These are phyloP conservation scores for Petunia axillaris DNA, from an alignment of 257 asterid species.

Conservation along the genomic window DNA sequence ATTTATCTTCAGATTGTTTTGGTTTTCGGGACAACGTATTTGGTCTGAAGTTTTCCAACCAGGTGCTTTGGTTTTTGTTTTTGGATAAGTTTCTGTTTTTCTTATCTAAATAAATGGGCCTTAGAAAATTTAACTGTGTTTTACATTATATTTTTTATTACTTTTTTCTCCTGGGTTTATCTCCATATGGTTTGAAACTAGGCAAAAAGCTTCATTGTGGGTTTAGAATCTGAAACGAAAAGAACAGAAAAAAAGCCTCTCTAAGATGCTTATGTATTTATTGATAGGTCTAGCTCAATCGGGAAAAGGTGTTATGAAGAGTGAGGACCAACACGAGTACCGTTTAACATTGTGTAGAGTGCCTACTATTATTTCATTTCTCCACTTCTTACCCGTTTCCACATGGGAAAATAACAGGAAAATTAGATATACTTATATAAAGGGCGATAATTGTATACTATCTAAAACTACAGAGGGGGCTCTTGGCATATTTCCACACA, in stretches of 20 bases:
- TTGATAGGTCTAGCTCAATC: not conserved
- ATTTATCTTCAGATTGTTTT: not conserved
- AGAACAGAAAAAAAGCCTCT: too few species aligned
- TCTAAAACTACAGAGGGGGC: too few species aligned
- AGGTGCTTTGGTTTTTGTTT: not conserved
- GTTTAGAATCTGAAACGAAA: not conserved
- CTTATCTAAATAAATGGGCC: not conserved
- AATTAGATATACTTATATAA: not conserved
- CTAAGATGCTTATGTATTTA: not conserved
- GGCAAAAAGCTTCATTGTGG: slow-evolving; percentile 6
- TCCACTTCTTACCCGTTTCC: not conserved
- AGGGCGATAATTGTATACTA: too few species aligned
- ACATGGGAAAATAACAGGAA: not conserved
- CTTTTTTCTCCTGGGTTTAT: not conserved
- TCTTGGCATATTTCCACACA: too few species aligned
- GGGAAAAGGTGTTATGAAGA: not conserved
- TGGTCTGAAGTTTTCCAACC: not conserved
- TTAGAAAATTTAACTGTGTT: not conserved
- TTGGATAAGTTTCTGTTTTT: slow-evolving; percentile 19
- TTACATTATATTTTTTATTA: not conserved
- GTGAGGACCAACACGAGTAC: not conserved
- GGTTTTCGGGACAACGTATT: not conserved
- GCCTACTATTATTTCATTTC: not conserved
- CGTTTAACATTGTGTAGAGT: not conserved
- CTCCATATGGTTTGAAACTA: not conserved